These are phyloP conservation scores for Rubia yunnanensis DNA, from an alignment of 257 asterid genomes.

Conservation along the genomic window DNA sequence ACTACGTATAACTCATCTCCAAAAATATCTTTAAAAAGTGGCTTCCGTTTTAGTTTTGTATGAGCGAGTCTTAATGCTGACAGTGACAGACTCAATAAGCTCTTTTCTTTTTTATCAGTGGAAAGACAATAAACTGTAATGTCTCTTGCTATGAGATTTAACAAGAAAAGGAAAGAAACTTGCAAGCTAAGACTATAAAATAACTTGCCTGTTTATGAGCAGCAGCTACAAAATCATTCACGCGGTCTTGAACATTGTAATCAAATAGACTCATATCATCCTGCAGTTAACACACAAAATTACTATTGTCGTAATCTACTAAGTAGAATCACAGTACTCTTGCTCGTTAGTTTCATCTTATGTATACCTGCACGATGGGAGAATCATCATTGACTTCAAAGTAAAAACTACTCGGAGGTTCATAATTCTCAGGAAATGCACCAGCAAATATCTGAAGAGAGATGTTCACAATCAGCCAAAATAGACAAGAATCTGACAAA, in stretches of 20 bases:
- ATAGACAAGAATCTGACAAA: neutral
- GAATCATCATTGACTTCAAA: slow-evolving; percentile 76
- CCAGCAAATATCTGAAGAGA: slow-evolving; percentile 78
- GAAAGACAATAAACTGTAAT: neutral
- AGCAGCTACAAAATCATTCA: slow-evolving; percentile 84
- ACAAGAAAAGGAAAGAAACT: slow-evolving; percentile 1
- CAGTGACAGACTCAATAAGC: neutral
- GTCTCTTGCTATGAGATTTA: neutral
- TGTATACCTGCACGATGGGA: slow-evolving; percentile 69
- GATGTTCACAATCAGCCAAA: neutral
- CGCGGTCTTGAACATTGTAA: slow-evolving; percentile 91
- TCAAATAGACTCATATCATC: slow-evolving; percentile 66
- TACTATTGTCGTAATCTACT: slow-evolving; percentile 16
- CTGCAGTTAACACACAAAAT: slow-evolving; percentile 30
- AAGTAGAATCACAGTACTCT: slow-evolving; percentile 11
- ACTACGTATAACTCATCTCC: neutral
- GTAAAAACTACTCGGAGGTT: slow-evolving; percentile 79
- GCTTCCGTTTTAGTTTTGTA: neutral
- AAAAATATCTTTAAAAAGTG: neutral
- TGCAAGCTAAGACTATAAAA: neutral
- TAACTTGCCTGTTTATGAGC: slow-evolving; percentile 61
- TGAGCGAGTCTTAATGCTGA: neutral
- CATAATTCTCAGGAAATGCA: slow-evolving; percentile 85
- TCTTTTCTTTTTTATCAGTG: neutral
- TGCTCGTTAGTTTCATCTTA: neutral